Conservation (phyloP, 768 basidiomycete genomes). For the Lactifluus rugatus region DNA sequence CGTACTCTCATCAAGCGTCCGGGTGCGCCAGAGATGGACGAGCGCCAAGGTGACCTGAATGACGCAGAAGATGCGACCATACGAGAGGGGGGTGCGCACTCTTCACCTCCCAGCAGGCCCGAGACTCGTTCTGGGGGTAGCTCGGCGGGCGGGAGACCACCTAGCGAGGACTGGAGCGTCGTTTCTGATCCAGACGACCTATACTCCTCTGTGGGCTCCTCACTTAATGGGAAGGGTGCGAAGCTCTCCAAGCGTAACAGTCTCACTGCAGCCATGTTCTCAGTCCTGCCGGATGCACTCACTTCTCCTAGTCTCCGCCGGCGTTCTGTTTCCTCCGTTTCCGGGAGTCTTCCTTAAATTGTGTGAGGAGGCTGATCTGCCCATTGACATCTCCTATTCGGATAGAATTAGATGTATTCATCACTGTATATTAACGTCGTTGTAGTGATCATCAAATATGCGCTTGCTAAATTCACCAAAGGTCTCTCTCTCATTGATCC, state of each 20-base stretch:
- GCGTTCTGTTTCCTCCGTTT: slow-evolving; percentile 12
- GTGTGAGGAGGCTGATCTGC: not conserved
- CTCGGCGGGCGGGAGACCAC: slow-evolving; percentile 39
- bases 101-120: slow-evolving; percentile 19
- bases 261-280: slow-evolving; percentile 19
- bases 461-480: slow-evolving; percentile 88
- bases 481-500: slow-evolving; percentile 57
- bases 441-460: slow-evolving; percentile 58
- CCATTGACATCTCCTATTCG: not conserved
- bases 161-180: slow-evolving; percentile 83
- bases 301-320: slow-evolving; percentile 15
- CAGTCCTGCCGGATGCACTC: slow-evolving; percentile 19
- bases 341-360: slow-evolving; percentile 5
- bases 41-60: slow-evolving; percentile 19
- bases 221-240: slow-evolving; percentile 2
- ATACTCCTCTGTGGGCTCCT: slow-evolving; percentile 45
- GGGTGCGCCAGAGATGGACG: slow-evolving; percentile 16
- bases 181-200: slow-evolving; percentile 68
- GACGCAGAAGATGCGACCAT: slow-evolving; percentile 31
- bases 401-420: not conserved
- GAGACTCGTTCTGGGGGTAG: slow-evolving; percentile 20
- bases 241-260: slow-evolving; percentile 37
- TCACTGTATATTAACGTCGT: slow-evolving; percentile 23
- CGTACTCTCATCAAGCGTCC: slow-evolving; percentile 69
- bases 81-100: slow-evolving; percentile 21